Percentiles rank a stretch among this genome's conserved stretches.
These are phyloP conservation scores for Fraxinus floribunda DNA, from an alignment of 305 asterid species.

Conservation along the genomic window DNA sequence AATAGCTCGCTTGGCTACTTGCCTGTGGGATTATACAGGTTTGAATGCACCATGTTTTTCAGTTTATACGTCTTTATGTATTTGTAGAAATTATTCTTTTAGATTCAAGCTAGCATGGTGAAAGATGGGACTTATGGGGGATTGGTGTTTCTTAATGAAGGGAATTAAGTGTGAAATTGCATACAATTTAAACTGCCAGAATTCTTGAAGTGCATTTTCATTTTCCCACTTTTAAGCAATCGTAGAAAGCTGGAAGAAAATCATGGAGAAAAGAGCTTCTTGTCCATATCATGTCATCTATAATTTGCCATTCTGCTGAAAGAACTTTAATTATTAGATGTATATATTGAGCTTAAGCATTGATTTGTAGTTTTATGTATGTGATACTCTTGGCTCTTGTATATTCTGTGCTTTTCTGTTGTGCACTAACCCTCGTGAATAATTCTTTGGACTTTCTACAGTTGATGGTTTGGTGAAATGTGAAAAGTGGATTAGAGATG, in stretches of 20 bases:
- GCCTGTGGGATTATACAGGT: background rate
- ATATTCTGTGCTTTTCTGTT: conserved; percentile 4
- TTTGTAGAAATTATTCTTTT: background rate
- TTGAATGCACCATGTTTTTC: background rate
- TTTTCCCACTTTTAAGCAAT: conserved; percentile 2
- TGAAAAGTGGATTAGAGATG: conserved; percentile 75
- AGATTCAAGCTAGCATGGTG: background rate
- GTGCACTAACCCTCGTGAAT: background rate
- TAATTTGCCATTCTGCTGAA: background rate
- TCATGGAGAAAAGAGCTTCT: background rate
- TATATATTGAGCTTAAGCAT: background rate
- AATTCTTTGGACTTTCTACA: conserved; percentile 33
- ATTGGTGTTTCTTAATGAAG: background rate
- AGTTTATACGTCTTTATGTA: background rate
- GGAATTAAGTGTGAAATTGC: background rate
- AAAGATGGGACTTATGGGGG: background rate
- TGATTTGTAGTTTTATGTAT: background rate
- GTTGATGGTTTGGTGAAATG: conserved; percentile 76
- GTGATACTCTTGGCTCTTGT: background rate
- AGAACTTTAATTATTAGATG: background rate
- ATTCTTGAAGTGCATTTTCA: background rate
- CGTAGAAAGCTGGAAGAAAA: background rate
- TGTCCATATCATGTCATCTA: background rate
- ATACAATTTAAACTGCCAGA: background rate
- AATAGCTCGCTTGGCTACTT: background rate